Base-by-base conservation (phyloP, 73 alveolate genomes). In the Paramecium pentaurelia region DNA sequence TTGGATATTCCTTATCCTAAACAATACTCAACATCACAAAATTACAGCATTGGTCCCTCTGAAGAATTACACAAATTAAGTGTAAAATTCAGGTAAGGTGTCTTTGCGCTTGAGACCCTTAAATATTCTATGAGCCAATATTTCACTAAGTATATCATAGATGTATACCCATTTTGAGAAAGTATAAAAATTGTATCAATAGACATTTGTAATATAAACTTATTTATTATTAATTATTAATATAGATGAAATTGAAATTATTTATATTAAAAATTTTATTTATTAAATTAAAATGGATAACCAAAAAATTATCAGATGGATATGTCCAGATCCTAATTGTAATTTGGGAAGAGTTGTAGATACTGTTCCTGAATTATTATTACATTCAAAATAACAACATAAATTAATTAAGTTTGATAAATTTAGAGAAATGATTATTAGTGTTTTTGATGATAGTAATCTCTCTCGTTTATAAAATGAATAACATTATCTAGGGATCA, bases 1-100 rank as follows among this genome's bases (percentile, higher is more conserved):
- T 36, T 2, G 94, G 94, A 44, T 89, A 89, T 54, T 89, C 91
- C 47, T 80, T 80, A 80, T 80, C 91, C 91, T 80, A 80, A 80
- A 14, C 32, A 54, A 54, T 54, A 54, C 32, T 54, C 70, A 54
- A 54, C 32, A 54, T 54, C 70, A 54, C 70, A 11, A 71, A 38
- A 12, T 73, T 70, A 45, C 92, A 27, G 77, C 51, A 70, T 45
- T 89, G 25, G 70, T 45, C 42, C 88, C 91, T 80, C 84, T 89
- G 68, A 89, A 89, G 20, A 42, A 71, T 89, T 89, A 34, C 28
- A 58, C 47, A 18, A 58, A 89, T 71, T 45, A 27, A 5, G 32
- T 28, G 60, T 64, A 89, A 51, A 89, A 89, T 89, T 89, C 94
- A 47, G 86, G 92, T 1, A 83, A 60, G 6, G 88, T 71, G 22